Evolutionary conservation across 306 rosid species (phyloP).

Genomic region (Ochetophila trinervis): DNA sequence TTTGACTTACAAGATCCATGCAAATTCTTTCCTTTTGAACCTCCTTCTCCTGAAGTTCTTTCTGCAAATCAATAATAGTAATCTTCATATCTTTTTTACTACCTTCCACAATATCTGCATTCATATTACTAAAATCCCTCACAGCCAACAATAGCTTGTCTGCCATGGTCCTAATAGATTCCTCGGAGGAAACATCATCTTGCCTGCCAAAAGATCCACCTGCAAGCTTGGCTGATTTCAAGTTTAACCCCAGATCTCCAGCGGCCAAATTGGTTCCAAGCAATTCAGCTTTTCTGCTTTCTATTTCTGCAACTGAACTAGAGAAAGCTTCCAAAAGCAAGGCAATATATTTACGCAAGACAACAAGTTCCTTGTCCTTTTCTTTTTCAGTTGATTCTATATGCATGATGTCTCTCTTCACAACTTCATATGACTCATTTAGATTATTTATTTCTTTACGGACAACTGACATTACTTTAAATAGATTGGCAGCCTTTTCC

Average conservation of each 20-base stretch:
- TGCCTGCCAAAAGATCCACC: slow-evolving; percentile 26
- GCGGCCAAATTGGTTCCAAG: slow-evolving; percentile 42
- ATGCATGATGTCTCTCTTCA: slow-evolving; percentile 48
- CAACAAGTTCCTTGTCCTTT: slow-evolving; percentile 52
- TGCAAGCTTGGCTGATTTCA: slow-evolving; percentile 15
- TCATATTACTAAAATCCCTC: slow-evolving; percentile 56
- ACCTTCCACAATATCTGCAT: slow-evolving; percentile 55
- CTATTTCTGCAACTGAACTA: slow-evolving; percentile 48
- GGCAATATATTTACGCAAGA: slow-evolving; percentile 47
- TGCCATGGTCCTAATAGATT: slow-evolving; percentile 53
- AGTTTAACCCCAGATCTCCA: slow-evolving; percentile 27
- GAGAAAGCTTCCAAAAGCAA: slow-evolving; percentile 67
- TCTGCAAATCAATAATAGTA: slow-evolving; percentile 62
- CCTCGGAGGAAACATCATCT: slow-evolving; percentile 45
- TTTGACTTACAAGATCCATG: slow-evolving; percentile 81
- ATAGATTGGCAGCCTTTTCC: slow-evolving; percentile 46
- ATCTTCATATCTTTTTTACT: slow-evolving; percentile 73
- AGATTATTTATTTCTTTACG: slow-evolving; percentile 57
- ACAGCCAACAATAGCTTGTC: slow-evolving; percentile 59
- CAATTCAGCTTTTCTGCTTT: slow-evolving; percentile 58
- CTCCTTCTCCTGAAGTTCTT: slow-evolving; percentile 93
- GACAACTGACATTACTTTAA: slow-evolving; percentile 41
- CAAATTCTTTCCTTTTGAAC: slow-evolving; percentile 74
- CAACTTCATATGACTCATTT: slow-evolving; percentile 53
- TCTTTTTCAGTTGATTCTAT: slow-evolving; percentile 32